Conservation (phyloP, 2,329 filamentous ascomycete species). For the Colletotrichum eleusines region DNA sequence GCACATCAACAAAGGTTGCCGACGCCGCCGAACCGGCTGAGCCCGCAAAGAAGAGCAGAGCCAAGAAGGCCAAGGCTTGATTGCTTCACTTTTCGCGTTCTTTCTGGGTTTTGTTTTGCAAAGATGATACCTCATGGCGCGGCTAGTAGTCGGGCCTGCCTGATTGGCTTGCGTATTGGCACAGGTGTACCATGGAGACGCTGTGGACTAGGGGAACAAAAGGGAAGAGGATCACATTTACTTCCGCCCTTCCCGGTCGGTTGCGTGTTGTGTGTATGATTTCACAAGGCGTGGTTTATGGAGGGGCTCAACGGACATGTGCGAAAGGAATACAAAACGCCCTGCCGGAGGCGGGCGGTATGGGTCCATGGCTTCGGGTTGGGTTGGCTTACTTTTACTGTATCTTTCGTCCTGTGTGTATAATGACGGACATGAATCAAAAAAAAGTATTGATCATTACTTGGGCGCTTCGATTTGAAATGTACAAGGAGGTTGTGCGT, state of each 20-base stretch:
- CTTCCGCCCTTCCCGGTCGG: slow-evolving; percentile 20
- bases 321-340: slow-evolving; percentile 35
- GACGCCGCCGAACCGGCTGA: slow-evolving; percentile 63
- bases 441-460: slow-evolving; percentile 30
- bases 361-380: slow-evolving; percentile 34
- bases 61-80: slow-evolving; percentile 41
- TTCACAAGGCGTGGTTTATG: slow-evolving; percentile 34
- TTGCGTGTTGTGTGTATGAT: slow-evolving; percentile 36
- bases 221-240: slow-evolving; percentile 17
- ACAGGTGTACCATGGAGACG: slow-evolving; percentile 1
- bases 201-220: slow-evolving; percentile 6
- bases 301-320: slow-evolving; percentile 26
- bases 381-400: slow-evolving; percentile 23
- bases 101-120: slow-evolving; percentile 42
- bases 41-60: slow-evolving; percentile 65
- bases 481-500: not conserved
- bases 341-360: slow-evolving; percentile 15
- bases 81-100: slow-evolving; percentile 23
- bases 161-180: slow-evolving; percentile 10
- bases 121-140: slow-evolving; percentile 42
- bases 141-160: slow-evolving; percentile 15
- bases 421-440: slow-evolving; percentile 43
- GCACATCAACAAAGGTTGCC: slow-evolving; percentile 65
- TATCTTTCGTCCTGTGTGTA: slow-evolving; percentile 39
- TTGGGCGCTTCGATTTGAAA: not conserved